A percentile compares a stretch with the other conserved stretches of the same genome.
phyloP scores from a whole-genome alignment of 1,284 basidiomycete genomes.

The Volvariella surrecta region DNA sequence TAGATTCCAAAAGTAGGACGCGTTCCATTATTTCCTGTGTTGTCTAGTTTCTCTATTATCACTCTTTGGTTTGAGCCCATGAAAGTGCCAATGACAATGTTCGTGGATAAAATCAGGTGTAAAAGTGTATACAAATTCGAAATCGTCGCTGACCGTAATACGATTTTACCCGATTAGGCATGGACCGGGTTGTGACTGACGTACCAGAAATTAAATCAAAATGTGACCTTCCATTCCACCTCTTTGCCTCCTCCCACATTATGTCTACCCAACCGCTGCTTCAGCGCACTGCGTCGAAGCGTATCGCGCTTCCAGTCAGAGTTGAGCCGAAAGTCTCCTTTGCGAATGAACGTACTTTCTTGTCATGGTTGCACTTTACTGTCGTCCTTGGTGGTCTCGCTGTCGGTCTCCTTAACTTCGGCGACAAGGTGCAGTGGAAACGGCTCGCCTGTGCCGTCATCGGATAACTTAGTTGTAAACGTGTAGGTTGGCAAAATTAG shows the following conservation, averaged over 20 bases:
- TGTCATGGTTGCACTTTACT: slow-evolving; percentile 95
- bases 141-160: too few species aligned
- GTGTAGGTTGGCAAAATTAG: slow-evolving; percentile 81
- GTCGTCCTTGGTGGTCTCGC: slow-evolving; percentile 91
- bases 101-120: too few species aligned
- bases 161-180: too few species aligned
- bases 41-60: too few species aligned
- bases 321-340: slow-evolving; percentile 95
- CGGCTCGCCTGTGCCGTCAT: not conserved
- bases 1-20: too few species aligned
- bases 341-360: slow-evolving; percentile 91
- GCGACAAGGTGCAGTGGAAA: slow-evolving; percentile 64
- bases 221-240: slow-evolving; percentile 1
- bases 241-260: slow-evolving; percentile 13
- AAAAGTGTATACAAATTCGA: too few species aligned
- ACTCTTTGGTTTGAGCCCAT: too few species aligned
- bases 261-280: slow-evolving; percentile 99
- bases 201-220: too few species aligned
- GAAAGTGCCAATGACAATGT: too few species aligned
- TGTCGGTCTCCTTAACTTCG: slow-evolving; percentile 96
- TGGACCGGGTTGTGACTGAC: too few species aligned
- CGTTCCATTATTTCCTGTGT: too few species aligned
- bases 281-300: slow-evolving; percentile 91
- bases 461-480: not conserved
- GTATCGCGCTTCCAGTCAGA: slow-evolving; percentile 90